These are phyloP conservation scores for Chaetoceros tenuissimus DNA, from an alignment of 108 stramenopile genomes.

Conservation along the genomic window DNA sequence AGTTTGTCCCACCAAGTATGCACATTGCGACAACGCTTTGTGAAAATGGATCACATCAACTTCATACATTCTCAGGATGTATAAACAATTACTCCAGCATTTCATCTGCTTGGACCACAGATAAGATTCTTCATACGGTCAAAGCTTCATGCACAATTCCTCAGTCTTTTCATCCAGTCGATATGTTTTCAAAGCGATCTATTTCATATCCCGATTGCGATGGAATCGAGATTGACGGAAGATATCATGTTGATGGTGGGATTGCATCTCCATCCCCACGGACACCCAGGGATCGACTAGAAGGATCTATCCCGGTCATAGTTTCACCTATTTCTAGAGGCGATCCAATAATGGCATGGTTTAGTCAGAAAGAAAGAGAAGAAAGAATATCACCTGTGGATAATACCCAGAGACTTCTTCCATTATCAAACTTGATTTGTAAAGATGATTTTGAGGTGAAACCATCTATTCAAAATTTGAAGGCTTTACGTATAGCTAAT, in stretches of 20 bases:
- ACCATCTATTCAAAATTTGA: constrained; percentile 40
- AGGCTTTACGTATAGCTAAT: constrained; percentile 24
- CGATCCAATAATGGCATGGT: constrained; percentile 8
- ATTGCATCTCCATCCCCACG: constrained; percentile 45
- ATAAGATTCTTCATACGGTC: constrained; percentile 18
- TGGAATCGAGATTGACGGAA: constrained; percentile 34
- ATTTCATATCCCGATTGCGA: constrained; percentile 34
- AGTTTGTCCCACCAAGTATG: constrained; percentile 5
- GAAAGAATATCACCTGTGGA: constrained; percentile 26
- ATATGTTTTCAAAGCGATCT: constrained; percentile 18
- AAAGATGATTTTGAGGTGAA: constrained; percentile 28
- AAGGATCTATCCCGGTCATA: constrained; percentile 28
- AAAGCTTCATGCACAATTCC: constrained; percentile 55
- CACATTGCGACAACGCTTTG: constrained; percentile 45
- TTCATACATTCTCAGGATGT: too few species aligned
- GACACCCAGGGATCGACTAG: constrained; percentile 19
- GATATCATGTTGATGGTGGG: constrained; percentile 43
- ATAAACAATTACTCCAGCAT: background rate
- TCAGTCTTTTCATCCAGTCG: constrained; percentile 41
- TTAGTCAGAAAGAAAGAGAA: constrained; percentile 33
- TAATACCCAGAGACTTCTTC: too few species aligned
- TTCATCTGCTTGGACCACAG: constrained; percentile 2
- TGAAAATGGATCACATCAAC: constrained; percentile 27
- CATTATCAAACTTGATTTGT: constrained; percentile 15
- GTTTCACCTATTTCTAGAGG: constrained; percentile 11